Evolutionary conservation across 2,329 filamentous ascomycete species (phyloP), one percentile per base, ranked within the genome.

Genomic region (Fusarium cyanostomum): DNA sequence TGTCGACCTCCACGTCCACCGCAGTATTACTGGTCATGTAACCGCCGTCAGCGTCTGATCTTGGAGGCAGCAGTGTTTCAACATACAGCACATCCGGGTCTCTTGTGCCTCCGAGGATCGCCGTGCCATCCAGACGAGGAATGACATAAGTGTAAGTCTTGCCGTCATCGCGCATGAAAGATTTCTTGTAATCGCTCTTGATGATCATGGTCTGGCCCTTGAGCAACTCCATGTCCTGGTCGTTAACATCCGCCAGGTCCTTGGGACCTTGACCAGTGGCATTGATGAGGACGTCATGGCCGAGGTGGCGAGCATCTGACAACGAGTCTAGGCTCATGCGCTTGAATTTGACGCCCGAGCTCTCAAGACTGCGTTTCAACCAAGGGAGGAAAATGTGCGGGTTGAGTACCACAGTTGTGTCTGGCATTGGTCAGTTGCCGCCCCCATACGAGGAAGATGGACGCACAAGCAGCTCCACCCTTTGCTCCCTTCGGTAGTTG

Each of bases 261-360:
- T 15, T 42, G 7, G 63, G 24, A 1, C 57, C 63, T 1, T 35
- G 13, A 6, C 60, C 60, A 3, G 38, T 52, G 2, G 63, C 54
- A 15, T 66, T 66, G 12, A 66, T 49, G 10, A 66, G 55, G 11
- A 66, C 24, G 15, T 66, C 56, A 15, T 64, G 63, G 6, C 56
- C 60, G 6, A 64, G n/a, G n/a, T 41, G 39, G 4, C 39, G 34
- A 5, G 59, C 42, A 5, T 64, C 60, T 8, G 30, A 37, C 13
- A 66, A 37, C 1, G 60, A 56, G 2, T 38, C 24, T n/a, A 66
- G 35, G 6, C 31, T 39, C 34, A 43, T 35, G 7, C 63, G 45
- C 21, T 38, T 33, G 38, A 66, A 66, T 7, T 18, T 51, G 21
- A 66, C 54, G 1, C 63, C 63, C 4, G 21, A 31, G 8, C 30